Conservation (phyloP, 805 yeast species). For the Candida ortonii region DNA sequence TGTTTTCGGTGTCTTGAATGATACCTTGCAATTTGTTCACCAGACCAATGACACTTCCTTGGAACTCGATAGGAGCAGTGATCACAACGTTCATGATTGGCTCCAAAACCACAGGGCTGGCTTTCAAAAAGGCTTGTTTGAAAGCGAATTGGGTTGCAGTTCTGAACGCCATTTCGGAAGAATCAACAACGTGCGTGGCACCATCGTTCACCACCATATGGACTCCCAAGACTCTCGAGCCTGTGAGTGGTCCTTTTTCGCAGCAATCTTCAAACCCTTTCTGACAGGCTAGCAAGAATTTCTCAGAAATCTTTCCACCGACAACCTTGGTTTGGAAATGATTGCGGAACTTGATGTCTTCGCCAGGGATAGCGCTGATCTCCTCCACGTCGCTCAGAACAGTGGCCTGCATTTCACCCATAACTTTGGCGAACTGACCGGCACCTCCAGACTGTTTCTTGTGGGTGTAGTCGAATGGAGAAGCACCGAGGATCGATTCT, state of each 20-base stretch:
- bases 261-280: conserved; percentile 94
- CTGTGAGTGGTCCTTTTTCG: conserved; percentile 95
- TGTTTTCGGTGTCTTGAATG: conserved; percentile 91
- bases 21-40: conserved; percentile 90
- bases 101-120: conserved; percentile 87
- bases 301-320: conserved; percentile 96
- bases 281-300: conserved; percentile 88
- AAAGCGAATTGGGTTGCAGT: conserved; percentile 91
- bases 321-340: conserved; percentile 82
- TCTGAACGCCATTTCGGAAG: conserved; percentile 92
- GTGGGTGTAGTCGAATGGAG: conserved; percentile 89
- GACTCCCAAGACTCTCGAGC: conserved; percentile 90
- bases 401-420: conserved; percentile 62
- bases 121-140: conserved; percentile 80
- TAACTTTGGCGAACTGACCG: conserved; percentile 97
- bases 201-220: conserved; percentile 95
- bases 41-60: conserved; percentile 86
- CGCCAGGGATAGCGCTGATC: conserved; percentile 28
- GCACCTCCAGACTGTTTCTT: conserved; percentile 99
- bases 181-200: conserved; percentile 95
- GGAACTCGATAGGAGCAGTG: conserved; percentile 95
- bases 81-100: conserved; percentile 94
- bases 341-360: conserved; percentile 46
- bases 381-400: conserved; percentile 52
- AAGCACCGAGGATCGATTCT: conserved; percentile 75